A percentile compares a stretch with the other conserved stretches of the same genome.
Conservation (phyloP, 2,329 filamentous ascomycete genomes). For the Cercospora nicotianae region DNA sequence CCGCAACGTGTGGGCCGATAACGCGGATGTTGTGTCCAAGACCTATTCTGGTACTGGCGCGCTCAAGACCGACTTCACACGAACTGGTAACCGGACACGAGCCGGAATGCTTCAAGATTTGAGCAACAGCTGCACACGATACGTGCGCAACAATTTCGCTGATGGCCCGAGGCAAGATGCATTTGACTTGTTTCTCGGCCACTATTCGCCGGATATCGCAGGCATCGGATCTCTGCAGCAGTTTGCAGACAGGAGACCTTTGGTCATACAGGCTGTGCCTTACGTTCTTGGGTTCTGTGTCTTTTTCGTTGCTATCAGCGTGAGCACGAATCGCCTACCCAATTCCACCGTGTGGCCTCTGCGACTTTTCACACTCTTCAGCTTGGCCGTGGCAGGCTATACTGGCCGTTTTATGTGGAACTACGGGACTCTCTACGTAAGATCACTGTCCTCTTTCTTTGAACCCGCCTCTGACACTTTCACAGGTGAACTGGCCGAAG, state of each 20-base stretch:
- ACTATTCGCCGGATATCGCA: slow-evolving; percentile 73
- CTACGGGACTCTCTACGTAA: slow-evolving; percentile 92
- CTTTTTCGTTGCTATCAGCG: slow-evolving; percentile 76
- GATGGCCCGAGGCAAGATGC: slow-evolving; percentile 94
- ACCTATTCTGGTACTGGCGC: slow-evolving; percentile 95
- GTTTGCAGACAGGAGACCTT: slow-evolving; percentile 80
- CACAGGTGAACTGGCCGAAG: slow-evolving; percentile 95
- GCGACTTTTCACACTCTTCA: slow-evolving; percentile 78
- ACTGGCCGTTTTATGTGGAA: slow-evolving; percentile 72
- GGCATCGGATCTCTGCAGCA: slow-evolving; percentile 70
- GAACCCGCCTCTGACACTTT: slow-evolving; percentile 1
- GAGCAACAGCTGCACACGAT: slow-evolving; percentile 84
- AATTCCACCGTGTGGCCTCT: slow-evolving; percentile 77
- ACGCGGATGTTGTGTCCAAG: slow-evolving; percentile 90
- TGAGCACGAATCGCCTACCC: slow-evolving; percentile 69
- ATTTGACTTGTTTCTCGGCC: slow-evolving; percentile 90
- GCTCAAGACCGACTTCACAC: slow-evolving; percentile 96
- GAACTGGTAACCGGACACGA: slow-evolving; percentile 86
- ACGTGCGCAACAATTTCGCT: slow-evolving; percentile 89
- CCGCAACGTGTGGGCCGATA: slow-evolving; percentile 97
- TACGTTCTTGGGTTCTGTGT: slow-evolving; percentile 84
- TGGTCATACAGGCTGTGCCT: slow-evolving; percentile 89
- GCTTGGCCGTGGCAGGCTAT: slow-evolving; percentile 69
- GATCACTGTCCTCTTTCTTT: slow-evolving; percentile 44
- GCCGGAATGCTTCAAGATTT: slow-evolving; percentile 82